These are phyloP conservation scores for Populus davidiana DNA, from an alignment of 345 rosid genomes.

Conservation along the genomic window DNA sequence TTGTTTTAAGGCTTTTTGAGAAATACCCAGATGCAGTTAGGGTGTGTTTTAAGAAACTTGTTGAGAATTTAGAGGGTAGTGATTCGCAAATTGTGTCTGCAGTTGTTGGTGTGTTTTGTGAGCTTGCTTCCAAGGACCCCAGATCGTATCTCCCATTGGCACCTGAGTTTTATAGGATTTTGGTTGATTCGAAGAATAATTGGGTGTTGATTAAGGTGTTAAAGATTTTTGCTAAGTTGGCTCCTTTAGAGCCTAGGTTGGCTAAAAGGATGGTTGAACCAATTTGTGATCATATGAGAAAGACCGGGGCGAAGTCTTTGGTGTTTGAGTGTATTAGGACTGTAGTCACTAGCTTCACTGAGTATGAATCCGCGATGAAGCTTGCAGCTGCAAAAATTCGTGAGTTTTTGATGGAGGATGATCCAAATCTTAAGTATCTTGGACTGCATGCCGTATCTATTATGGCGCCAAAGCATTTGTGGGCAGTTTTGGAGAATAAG, in stretches of 20 bases:
- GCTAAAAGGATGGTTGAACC: slow-evolving; percentile 80
- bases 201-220: slow-evolving; percentile 89
- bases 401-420: slow-evolving; percentile 80
- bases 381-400: slow-evolving; percentile 59
- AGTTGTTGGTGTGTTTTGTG: slow-evolving; percentile 78
- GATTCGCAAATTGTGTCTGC: slow-evolving; percentile 63
- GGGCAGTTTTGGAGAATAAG: slow-evolving; percentile 87
- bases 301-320: slow-evolving; percentile 77
- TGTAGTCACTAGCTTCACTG: slow-evolving; percentile 70
- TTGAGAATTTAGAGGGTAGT: slow-evolving; percentile 77
- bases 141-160: slow-evolving; percentile 78
- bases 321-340: slow-evolving; percentile 86
- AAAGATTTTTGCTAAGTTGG: slow-evolving; percentile 76
- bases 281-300: slow-evolving; percentile 80
- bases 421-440: slow-evolving; percentile 88
- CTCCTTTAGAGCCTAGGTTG: slow-evolving; percentile 76
- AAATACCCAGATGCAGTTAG: slow-evolving; percentile 84
- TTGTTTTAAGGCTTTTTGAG: slow-evolving; percentile 70
- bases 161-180: slow-evolving; percentile 73
- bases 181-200: slow-evolving; percentile 84
- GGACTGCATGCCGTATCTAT: slow-evolving; percentile 75
- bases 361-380: slow-evolving; percentile 79
- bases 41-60: slow-evolving; percentile 87
- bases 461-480: slow-evolving; percentile 63
- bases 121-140: slow-evolving; percentile 70